A percentile compares a stretch with the other conserved stretches of the same genome.
Conservation (phyloP, 2,329 filamentous ascomycete species). For the Colletotrichum cordylinicola region DNA sequence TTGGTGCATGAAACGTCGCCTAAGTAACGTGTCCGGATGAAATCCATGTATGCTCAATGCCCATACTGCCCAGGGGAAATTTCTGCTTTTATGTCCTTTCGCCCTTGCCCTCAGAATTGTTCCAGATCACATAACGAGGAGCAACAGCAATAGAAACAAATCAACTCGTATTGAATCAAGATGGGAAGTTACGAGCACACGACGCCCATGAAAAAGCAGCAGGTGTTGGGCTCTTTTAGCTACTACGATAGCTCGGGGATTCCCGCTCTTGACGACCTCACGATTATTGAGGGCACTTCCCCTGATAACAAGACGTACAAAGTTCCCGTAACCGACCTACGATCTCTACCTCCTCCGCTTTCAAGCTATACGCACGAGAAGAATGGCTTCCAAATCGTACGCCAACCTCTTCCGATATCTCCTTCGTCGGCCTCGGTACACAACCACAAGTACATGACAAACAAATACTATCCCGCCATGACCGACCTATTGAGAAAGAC, state of each 20-base stretch:
- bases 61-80: not conserved
- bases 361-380: not conserved
- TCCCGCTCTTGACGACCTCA: not conserved
- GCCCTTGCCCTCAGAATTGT: not conserved
- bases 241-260: not conserved
- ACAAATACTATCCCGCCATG: conserved; percentile 2
- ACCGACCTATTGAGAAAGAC: not conserved
- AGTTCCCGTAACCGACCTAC: not conserved
- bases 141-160: not conserved
- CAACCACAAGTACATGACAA: not conserved
- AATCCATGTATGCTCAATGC: not conserved
- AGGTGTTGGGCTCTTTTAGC: not conserved
- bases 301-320: not conserved
- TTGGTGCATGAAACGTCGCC: not conserved
- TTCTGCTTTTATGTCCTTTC: not conserved
- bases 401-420: not conserved
- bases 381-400: not conserved
- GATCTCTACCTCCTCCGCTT: not conserved
- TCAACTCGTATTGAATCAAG: not conserved
- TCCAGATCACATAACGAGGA: not conserved
- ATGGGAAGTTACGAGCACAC: not conserved
- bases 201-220: not conserved
- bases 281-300: conserved; percentile 6
- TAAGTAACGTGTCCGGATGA: not conserved
- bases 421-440: not conserved